These are phyloP conservation scores for Schoenoplectus tabernaemontani DNA, from an alignment of 202 grass and related monocot species.

Conservation along the genomic window DNA sequence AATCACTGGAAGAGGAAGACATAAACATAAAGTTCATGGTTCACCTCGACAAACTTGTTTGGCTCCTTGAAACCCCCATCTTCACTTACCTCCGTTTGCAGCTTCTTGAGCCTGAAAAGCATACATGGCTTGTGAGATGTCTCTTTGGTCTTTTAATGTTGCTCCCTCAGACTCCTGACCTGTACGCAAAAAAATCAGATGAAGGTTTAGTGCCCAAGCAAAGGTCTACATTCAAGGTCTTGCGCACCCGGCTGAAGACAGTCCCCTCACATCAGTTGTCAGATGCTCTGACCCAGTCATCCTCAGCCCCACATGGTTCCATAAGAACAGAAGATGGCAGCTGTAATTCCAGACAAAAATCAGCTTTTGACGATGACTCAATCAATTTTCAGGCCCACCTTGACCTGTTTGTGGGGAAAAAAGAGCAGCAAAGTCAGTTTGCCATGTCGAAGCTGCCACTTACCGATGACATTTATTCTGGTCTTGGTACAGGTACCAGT, in stretches of 20 bases:
- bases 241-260: slow-evolving; percentile 84
- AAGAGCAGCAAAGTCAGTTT: slow-evolving; percentile 47
- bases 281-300: not conserved
- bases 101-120: slow-evolving; percentile 94
- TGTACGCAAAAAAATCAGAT: not conserved
- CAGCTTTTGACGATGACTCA: slow-evolving; percentile 31
- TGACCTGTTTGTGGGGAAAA: slow-evolving; percentile 66
- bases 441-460: slow-evolving; percentile 20
- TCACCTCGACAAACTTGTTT: slow-evolving; percentile 86
- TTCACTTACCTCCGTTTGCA: slow-evolving; percentile 92
- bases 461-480: not conserved
- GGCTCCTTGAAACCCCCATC: slow-evolving; percentile 88
- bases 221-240: slow-evolving; percentile 91
- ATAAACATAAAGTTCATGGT: slow-evolving; percentile 93
- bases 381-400: slow-evolving; percentile 66
- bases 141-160: slow-evolving; percentile 96
- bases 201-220: slow-evolving; percentile 34
- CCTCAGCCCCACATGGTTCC: slow-evolving; percentile 29
- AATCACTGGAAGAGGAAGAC: slow-evolving; percentile 85
- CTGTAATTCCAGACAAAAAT: slow-evolving; percentile 44
- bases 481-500: not conserved
- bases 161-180: slow-evolving; percentile 56
- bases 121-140: slow-evolving; percentile 94
- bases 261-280: slow-evolving; percentile 49
- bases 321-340: not conserved